phyloP scores from a whole-genome alignment of 352 stramenopile species.

The Phytophthora agathidicida region DNA sequence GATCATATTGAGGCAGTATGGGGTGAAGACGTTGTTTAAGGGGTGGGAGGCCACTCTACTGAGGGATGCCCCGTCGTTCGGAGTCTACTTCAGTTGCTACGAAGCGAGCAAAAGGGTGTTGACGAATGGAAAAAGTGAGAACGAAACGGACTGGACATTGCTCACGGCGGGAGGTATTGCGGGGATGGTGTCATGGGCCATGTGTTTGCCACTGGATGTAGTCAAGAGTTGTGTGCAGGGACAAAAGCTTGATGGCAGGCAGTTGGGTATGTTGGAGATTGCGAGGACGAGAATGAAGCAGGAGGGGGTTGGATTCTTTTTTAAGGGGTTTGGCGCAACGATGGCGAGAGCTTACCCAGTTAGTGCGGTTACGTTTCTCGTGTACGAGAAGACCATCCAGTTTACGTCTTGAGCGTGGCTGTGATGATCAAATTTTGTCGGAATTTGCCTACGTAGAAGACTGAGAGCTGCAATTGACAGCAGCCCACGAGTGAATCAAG shows the following conservation, averaged over 20 bases:
- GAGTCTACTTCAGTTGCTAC: slow-evolving; percentile 81
- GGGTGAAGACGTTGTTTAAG: slow-evolving; percentile 57
- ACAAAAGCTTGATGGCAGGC: slow-evolving; percentile 40
- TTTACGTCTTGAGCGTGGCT: slow-evolving; percentile 52
- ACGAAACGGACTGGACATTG: slow-evolving; percentile 66
- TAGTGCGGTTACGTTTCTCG: slow-evolving; percentile 80
- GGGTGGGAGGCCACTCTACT: slow-evolving; percentile 68
- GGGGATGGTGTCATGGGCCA: slow-evolving; percentile 74
- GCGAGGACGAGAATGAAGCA: slow-evolving; percentile 43
- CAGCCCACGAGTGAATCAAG: too few relatives aligned
- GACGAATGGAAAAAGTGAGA: slow-evolving; percentile 46
- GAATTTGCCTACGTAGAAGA: not conserved
- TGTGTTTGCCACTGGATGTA: slow-evolving; percentile 86
- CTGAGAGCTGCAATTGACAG: too few relatives aligned
- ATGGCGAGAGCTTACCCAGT: slow-evolving; percentile 82
- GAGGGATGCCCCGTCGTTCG: slow-evolving; percentile 76
- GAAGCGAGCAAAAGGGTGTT: slow-evolving; percentile 63
- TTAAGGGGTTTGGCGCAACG: slow-evolving; percentile 77
- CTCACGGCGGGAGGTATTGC: slow-evolving; percentile 74
- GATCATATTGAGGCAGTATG: slow-evolving; percentile 43
- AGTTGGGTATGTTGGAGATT: slow-evolving; percentile 47
- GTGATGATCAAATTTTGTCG: not conserved
- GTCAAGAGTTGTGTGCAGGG: slow-evolving; percentile 90
- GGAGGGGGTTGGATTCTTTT: slow-evolving; percentile 72
- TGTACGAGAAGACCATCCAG: slow-evolving; percentile 84